A percentile compares a stretch with the other conserved stretches of the same genome.
Evolutionary conservation across 192 early-diverging fungal species (phyloP).

Genomic region (Coemansia interrupta): DNA sequence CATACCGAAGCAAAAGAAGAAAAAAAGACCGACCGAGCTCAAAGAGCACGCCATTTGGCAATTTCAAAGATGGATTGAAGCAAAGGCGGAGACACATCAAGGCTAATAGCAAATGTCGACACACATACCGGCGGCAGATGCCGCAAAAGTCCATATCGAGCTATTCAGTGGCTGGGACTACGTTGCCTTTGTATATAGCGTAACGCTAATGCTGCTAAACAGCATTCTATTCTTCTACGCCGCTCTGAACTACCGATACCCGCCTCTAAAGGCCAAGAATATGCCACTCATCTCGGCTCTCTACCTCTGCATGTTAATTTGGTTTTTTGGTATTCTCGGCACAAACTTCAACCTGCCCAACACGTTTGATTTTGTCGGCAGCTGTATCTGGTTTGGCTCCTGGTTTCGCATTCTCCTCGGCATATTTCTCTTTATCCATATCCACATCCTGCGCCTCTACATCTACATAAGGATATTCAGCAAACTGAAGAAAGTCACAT

Average conservation of each 20-base stretch:
- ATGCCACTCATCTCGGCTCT: slow-evolving; percentile 27
- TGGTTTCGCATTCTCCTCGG: slow-evolving; percentile 42
- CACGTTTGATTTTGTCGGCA: slow-evolving; percentile 6
- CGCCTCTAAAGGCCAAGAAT: slow-evolving; percentile 43
- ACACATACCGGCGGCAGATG: background rate
- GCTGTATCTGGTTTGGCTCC: slow-evolving; percentile 29
- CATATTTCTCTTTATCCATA: slow-evolving; percentile 26
- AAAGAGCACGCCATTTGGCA: background rate
- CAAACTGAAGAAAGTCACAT: slow-evolving; percentile 10
- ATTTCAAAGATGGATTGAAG: too few relatives aligned
- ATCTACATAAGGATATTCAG: slow-evolving; percentile 42
- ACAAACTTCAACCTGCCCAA: slow-evolving; percentile 30
- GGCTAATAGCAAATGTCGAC: too few relatives aligned
- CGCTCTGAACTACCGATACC: slow-evolving; percentile 20
- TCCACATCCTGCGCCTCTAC: slow-evolving; percentile 36
- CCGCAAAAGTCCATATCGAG: background rate
- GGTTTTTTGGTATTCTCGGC: slow-evolving; percentile 37
- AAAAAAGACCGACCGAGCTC: background rate
- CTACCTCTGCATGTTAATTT: slow-evolving; percentile 32
- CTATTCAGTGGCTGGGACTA: slow-evolving; percentile 9
- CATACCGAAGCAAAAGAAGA: too few relatives aligned
- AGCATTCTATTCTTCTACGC: slow-evolving; percentile 29
- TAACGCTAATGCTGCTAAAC: slow-evolving; percentile 28
- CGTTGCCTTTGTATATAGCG: slow-evolving; percentile 15
- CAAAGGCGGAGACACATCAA: too few relatives aligned